Evolutionary conservation across 305 asterid species (phyloP), one percentile per base, ranked within the genome.

Genomic region (Fraxinus angustifolia): DNA sequence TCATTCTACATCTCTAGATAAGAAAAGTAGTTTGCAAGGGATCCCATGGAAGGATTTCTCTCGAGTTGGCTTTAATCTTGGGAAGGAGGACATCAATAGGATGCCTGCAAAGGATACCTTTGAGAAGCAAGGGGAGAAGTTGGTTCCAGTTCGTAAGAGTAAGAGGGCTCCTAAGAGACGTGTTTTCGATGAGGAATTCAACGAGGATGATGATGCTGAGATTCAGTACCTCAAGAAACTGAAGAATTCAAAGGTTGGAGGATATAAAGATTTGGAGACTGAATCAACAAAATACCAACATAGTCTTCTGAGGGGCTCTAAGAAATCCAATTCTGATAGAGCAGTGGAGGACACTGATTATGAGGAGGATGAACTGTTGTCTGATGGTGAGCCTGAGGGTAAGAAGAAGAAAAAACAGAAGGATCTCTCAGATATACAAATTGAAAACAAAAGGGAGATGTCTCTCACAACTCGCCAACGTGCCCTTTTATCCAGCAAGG

Each of bases 401-500:
- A 90, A 82, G 82, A 88, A 82, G 87, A 93, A 82, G 87, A 93
- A 89, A 85, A 91, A 85, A 78, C 93, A 82, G 70, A 92, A 86
- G 88, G 98, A 90, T 84, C 79, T 82, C 71, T 87, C 92, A 19
- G 91, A 88, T 83, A 86, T 91, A 74, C 93, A 89, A 11, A 68
- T 82, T n/a, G 97, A 96, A 84, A 89, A 78, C 87, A 91, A 90
- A 88, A 94, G 91, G 85, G 97, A 96, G 83, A 85, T 91, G 75
- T 86, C 93, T 84, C 96, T 96, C 74, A 96, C 99, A 14, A 90
- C 95, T 34, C 99, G 99, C 70, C 99, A 96, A 78, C 88, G 97
- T 78, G 99, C 99, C 89, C 98, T 93, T 80, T 86, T 95, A 58
- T 67, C 36, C 73, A 89, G 92, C 89, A 95, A 91, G 87, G 99